Evolutionary conservation across 2,329 filamentous ascomycete genomes (phyloP).

Genomic region (Penicillium janthinellum): DNA sequence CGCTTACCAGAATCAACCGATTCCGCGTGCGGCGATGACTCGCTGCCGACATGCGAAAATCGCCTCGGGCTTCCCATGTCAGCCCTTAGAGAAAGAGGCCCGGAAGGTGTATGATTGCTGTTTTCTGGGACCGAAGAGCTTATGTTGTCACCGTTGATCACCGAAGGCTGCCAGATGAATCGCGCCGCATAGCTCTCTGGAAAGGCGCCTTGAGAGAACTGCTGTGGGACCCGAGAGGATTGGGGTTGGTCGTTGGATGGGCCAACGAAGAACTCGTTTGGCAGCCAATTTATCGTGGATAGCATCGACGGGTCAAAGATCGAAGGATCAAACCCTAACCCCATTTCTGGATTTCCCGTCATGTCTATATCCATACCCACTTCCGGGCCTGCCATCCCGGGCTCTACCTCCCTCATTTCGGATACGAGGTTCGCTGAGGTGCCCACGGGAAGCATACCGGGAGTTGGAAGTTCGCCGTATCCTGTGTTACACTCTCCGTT

Average conservation of each 20-base stretch:
- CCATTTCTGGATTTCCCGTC: conserved; percentile 19
- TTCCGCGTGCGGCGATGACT: conserved; percentile 26
- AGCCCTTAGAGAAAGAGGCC: conserved; percentile 21
- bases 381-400: conserved; percentile 10
- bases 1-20: conserved; percentile 24
- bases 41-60: conserved; percentile 24
- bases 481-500: conserved; percentile 1
- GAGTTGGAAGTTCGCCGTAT: conserved; percentile 16
- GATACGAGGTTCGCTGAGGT: conserved; percentile 7
- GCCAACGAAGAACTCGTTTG: conserved; percentile 33
- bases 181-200: conserved; percentile 23
- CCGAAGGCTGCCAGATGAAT: conserved; percentile 33
- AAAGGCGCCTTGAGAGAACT: conserved; percentile 21
- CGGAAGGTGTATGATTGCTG: conserved; percentile 23
- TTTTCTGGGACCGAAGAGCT: conserved; percentile 21
- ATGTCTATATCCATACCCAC: conserved; percentile 25
- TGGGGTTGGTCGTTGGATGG: conserved; percentile 17
- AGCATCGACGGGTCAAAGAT: conserved; percentile 31
- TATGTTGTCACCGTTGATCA: conserved; percentile 19
- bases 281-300: conserved; percentile 43
- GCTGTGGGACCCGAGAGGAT: conserved; percentile 15
- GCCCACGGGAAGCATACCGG: conserved; percentile 13
- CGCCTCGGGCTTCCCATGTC: conserved; percentile 24
- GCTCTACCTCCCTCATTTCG: conserved; percentile 14
- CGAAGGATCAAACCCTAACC: conserved; percentile 29